Base-by-base conservation (phyloP, 192 early-diverging fungal genomes). In the Pilobolus umbonatus region DNA sequence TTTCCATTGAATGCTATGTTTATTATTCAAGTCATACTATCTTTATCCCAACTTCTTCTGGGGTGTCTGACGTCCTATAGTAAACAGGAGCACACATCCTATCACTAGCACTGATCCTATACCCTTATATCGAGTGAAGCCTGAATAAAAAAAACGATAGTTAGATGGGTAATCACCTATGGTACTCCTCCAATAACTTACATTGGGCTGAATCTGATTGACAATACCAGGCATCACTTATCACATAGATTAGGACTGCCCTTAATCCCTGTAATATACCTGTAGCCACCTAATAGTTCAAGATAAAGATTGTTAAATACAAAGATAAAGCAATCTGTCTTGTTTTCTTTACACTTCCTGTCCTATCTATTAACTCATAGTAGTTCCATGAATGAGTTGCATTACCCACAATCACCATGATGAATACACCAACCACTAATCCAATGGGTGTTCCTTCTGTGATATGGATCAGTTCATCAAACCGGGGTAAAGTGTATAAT, bases 171-270 rank as follows among this genome's bases (percentile, higher is more conserved):
- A 19, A 52, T 22, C 36, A 24, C n/a, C 8, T 7, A 17, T 29
- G n/a, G 0, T 40, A 17, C 19, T 43, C 17, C 26, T 9, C 32
- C 19, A 34, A 10, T 14, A 32, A 63, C 62, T 59, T 59, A 69
- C 81, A 83, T 62, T 83, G 81, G 6, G 76, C 74, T 14, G 54
- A 35, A 32, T 80, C 79, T 22, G 71, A 61, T 14, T 61, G 34
- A 63, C 81, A 83, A 66, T 75, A 83, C 60, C 78, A 71, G 5
- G 70, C 67, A 59, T 83, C 76, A 62, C 79, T 80, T 54, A 83
- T 66, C 7, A 64, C 75, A 75, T 80, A 83, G 6, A 83, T 75
- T 14, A 83, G 44, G 7, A 83, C 75, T 2, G 81, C 81, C 31
- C 81, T 55, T 7, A 83, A 30, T 12, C 74, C 74, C 57, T 83